Conservation (phyloP, 306 rosid species). For the Pyrus bretschneideri region DNA sequence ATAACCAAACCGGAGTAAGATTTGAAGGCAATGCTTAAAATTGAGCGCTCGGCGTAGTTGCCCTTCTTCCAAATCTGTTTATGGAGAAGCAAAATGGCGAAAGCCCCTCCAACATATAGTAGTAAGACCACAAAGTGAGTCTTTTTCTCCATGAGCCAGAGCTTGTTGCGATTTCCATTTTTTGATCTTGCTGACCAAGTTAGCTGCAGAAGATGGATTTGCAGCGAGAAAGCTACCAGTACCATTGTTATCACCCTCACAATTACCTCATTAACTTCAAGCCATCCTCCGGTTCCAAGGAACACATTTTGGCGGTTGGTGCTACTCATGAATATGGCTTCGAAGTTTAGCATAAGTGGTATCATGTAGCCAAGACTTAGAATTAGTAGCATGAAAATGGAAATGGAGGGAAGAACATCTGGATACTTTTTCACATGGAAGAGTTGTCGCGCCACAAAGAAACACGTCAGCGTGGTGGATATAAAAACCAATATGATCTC, state of each 20-base stretch:
- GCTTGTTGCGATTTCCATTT: constrained; percentile 8
- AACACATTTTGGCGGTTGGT: constrained; percentile 6
- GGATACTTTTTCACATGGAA: constrained; percentile 45
- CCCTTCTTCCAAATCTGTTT: constrained; percentile 11
- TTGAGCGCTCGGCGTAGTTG: constrained; percentile 13
- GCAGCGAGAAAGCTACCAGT: constrained; percentile 39
- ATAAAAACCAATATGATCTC: constrained; percentile 47
- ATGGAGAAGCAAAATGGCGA: background rate
- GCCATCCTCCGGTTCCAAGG: constrained; percentile 38
- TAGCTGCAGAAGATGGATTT: constrained; percentile 44
- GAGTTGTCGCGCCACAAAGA: constrained; percentile 43
- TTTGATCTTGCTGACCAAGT: constrained; percentile 45
- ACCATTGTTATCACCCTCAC: constrained; percentile 36
- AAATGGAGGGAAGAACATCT: constrained; percentile 44
- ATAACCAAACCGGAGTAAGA: constrained; percentile 19
- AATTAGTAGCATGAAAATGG: constrained; percentile 42
- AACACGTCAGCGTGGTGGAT: constrained; percentile 51
- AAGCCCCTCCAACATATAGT: background rate
- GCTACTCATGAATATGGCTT: constrained; percentile 37
- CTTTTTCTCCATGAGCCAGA: constrained; percentile 39
- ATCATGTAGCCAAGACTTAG: constrained; percentile 40
- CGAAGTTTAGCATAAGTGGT: constrained; percentile 56
- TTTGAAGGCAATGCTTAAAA: background rate
- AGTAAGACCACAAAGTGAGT: constrained; percentile 27
- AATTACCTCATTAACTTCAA: constrained; percentile 40